Base-by-base conservation (phyloP, 805 yeast species). In the Metschnikowia sp. region DNA sequence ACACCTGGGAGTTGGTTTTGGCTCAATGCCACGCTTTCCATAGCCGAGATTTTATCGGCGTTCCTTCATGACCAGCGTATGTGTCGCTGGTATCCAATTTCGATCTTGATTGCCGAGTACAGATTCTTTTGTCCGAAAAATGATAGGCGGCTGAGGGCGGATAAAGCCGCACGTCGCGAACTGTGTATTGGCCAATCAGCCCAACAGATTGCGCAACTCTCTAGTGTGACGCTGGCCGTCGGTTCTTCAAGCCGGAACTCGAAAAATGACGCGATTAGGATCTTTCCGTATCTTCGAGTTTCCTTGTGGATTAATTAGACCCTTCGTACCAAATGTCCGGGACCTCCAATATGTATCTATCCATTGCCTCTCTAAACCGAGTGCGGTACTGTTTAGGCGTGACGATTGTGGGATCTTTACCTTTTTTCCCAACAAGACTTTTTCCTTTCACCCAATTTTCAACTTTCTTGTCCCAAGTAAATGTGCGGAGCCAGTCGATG, bases 361-460 rank as follows among this genome's bases (percentile, higher is more conserved):
- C 98, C 99, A 94, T 94, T 2, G 99, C 98, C 62, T 92, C 98
- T 54, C 99, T 76, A 63, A 94, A 94, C 54, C 99, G 74, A 48
- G 85, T 88, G 57, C 95, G 86, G 65, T 94, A 94, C 67, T 94
- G 99, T 58, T 90, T 82, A 2, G 99, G 99, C 0, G 99, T 92
- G 8, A 94, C 92, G 30, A 94, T 96, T 0, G 99, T 94, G 0
- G 99, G 99, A 54, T 88, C 96, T 58, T 88, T 92, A 1, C 89
- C 88, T 43, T 86, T 86, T 34, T 89, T 88, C n/a, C 63, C 64
- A 37, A 92, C 96, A 33, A 94, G 72, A 1, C 92, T 91, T 58
- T 88, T 86, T 47, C 96, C 99, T 63, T 94, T 94, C 33, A 94
- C 99, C 99, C 99, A 94, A 63, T 96, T 90, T 64, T 94, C 99